Base-by-base conservation (phyloP, 768 basidiomycete genomes). In the Cystobasidium ongulense region DNA sequence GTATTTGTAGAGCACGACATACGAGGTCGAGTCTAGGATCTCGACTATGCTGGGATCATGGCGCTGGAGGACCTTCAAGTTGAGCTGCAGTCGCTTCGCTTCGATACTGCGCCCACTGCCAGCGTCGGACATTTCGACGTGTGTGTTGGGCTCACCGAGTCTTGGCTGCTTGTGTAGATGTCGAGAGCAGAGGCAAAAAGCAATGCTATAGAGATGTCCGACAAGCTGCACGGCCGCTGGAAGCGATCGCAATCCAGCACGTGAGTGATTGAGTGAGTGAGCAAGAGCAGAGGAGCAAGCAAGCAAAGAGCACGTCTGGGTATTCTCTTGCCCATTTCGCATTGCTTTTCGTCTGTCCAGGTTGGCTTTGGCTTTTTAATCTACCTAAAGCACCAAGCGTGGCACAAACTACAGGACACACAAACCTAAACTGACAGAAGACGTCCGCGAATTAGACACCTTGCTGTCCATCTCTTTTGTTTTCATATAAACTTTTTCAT, bases 1-100 rank as follows among this genome's bases (percentile, higher is more conserved):
- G 29, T 75, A 67, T n/a, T 50, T 53, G 61, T 75, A 75, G 5
- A 75, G 54, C 1, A 75, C 74, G 29, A 75, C 74, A 59, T 75
- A 71, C 59, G 39, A 52, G 5, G 71, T 62, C n/a, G 54, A 36
- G 25, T 75, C 74, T 21, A 75, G 53, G 2, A 75, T 72, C 23
- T 75, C 74, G 5, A 36, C 33, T 23, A 75, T 75, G 59, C 53
- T 74, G 2, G 50, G 27, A 53, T 75, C 74, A 63, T 75, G 74
- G 21, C 74, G 71, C 68, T 75, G 33, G 23, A 75, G 61, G 50
- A 75, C 70, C 25, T 70, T 72, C 21, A 75, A 27, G 41, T 75
- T 75, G 29, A 75, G 74, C 36, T 50, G 23, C 2, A 36, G 74
- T 10, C 38, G 23, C 54, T 71, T 71, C 23, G 53, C 52, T 35